Evolutionary conservation across 148 eudicot species (phyloP).

Genomic region (Vaccinium corymbosum): DNA sequence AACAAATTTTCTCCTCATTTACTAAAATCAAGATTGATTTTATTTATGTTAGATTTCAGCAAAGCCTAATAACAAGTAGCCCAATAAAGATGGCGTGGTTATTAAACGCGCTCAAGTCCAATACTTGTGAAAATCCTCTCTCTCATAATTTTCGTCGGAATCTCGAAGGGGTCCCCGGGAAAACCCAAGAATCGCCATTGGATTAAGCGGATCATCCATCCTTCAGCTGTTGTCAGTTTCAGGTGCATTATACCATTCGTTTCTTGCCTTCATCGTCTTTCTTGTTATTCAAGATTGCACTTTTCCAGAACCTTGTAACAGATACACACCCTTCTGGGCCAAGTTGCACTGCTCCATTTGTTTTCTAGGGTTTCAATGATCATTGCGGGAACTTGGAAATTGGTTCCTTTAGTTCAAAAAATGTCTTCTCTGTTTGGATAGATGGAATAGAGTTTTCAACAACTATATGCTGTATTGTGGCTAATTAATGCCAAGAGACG

Average conservation of each 20-base stretch:
- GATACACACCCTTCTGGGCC: not conserved
- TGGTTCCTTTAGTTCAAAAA: not conserved
- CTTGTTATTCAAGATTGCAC: not conserved
- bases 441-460: not conserved
- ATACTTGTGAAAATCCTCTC: not conserved
- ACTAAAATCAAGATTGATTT: too few species aligned
- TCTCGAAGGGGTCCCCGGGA: not conserved
- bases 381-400: not conserved
- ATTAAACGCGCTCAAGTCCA: not conserved
- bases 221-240: not conserved
- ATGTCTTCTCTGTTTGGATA: not conserved
- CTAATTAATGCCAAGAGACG: not conserved
- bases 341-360: not conserved
- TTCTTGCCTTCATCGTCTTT: not conserved
- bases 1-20: too few species aligned
- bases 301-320: not conserved
- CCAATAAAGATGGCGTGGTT: not conserved
- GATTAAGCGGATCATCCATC: not conserved
- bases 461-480: not conserved
- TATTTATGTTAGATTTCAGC: too few species aligned
- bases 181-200: not conserved
- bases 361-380: constrained; percentile 16
- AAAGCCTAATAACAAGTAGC: not conserved
- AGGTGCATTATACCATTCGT: not conserved
- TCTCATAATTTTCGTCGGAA: too few species aligned